A percentile compares a stretch with the other conserved stretches of the same genome.
phyloP scores from a whole-genome alignment of 2,329 filamentous ascomycete genomes.

The Botrytis tulipae region DNA sequence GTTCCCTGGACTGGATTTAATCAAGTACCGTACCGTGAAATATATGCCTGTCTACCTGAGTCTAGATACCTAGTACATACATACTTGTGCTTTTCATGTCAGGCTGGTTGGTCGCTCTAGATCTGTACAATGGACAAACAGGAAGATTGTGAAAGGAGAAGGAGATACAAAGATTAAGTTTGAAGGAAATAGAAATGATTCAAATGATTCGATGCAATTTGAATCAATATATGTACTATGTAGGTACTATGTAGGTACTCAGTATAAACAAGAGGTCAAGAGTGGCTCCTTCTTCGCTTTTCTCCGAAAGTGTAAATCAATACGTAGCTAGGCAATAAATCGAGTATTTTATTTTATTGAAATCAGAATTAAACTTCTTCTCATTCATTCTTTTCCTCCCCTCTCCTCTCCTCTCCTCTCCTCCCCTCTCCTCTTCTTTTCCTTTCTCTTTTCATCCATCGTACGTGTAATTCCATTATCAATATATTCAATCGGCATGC shows the following conservation, averaged over 20 bases:
- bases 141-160: neutral
- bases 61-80: neutral
- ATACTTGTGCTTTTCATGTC: neutral
- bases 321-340: too few species aligned
- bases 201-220: neutral
- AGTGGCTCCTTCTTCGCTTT: conserved; percentile 3
- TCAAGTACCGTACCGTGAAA: neutral
- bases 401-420: neutral
- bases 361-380: neutral
- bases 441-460: neutral
- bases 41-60: neutral
- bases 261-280: neutral
- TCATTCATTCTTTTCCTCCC: too few species aligned
- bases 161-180: neutral
- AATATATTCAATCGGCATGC: neutral
- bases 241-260: neutral
- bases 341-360: neutral
- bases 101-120: too few species aligned
- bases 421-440: neutral
- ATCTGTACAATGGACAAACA: neutral
- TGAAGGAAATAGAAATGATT: neutral
- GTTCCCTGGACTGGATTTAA: neutral
- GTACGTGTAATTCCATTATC: neutral
- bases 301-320: conserved; percentile 2
- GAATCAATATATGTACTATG: neutral